A percentile compares a stretch with the other conserved stretches of the same genome.
Conservation (phyloP, 495 filamentous ascomycete species). For the Talaromyces liani region DNA sequence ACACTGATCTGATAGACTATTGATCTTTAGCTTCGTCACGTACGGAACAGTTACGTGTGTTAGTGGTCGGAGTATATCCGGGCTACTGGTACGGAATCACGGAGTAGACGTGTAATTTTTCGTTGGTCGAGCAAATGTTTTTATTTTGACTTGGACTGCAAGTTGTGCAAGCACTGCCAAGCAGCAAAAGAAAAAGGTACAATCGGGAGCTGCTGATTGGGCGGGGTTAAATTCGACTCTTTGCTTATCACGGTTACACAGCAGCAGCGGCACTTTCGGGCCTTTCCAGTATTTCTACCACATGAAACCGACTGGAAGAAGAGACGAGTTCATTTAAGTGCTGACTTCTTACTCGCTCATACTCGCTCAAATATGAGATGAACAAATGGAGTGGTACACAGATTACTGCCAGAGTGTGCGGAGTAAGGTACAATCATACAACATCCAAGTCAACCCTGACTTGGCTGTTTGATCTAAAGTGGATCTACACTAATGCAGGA, state of each 20-base stretch:
- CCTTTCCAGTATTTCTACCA: not conserved
- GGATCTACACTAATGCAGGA: not conserved
- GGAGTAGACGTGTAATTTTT: not conserved
- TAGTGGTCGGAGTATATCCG: not conserved
- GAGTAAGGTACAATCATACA: not conserved
- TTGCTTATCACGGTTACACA: not conserved
- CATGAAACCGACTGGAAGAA: not conserved
- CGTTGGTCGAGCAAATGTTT: not conserved
- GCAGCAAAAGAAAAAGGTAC: not conserved
- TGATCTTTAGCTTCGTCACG: slow-evolving; percentile 7
- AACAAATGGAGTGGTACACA: not conserved
- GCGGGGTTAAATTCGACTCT: not conserved
- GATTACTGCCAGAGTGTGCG: not conserved
- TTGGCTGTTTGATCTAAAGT: not conserved
- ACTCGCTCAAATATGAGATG: not conserved
- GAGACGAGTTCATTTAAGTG: not conserved
- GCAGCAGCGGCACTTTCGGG: not conserved
- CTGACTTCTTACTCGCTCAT: not conserved
- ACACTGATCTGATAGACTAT: slow-evolving; percentile 9
- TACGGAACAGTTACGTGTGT: not conserved
- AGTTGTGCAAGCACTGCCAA: too few species aligned
- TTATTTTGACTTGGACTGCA: not conserved
- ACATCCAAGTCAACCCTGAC: not conserved
- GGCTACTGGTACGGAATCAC: not conserved
- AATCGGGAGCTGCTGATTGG: not conserved